phyloP scores from a whole-genome alignment of 176 grass and related monocot genomes.

The Triticum timopheevii region DNA sequence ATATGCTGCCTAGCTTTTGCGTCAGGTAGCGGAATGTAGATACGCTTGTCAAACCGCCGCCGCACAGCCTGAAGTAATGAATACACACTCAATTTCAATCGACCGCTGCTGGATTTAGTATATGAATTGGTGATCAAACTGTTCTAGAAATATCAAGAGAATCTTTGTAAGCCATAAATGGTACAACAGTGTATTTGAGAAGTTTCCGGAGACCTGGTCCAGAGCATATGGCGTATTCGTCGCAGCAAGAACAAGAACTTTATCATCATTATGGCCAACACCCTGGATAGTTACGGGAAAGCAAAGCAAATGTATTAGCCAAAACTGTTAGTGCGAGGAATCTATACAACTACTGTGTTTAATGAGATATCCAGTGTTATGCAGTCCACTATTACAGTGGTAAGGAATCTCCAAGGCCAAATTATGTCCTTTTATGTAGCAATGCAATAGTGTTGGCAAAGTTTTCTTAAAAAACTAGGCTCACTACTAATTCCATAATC shows the following conservation, averaged over 20 bases:
- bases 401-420: background rate
- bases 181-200: slow-evolving; percentile 6
- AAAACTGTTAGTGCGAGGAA: background rate
- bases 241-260: slow-evolving; percentile 95
- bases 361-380: background rate
- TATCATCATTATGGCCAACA: slow-evolving; percentile 97
- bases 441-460: background rate
- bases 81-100: background rate
- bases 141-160: background rate
- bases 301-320: background rate
- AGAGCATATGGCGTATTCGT: slow-evolving; percentile 96
- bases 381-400: background rate
- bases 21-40: slow-evolving; percentile 98
- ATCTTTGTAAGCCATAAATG: background rate
- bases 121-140: slow-evolving; percentile 1
- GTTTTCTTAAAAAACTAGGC: background rate
- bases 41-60: slow-evolving; percentile 93
- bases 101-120: no score
- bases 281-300: slow-evolving; percentile 49
- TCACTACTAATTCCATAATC: background rate
- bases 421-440: background rate
- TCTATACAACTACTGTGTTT: background rate
- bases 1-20: slow-evolving; percentile 95
- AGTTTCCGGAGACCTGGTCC: slow-evolving; percentile 63
- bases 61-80: slow-evolving; percentile 73